phyloP scores from a whole-genome alignment of 495 filamentous ascomycete genomes.

The Neurospora sp. region DNA sequence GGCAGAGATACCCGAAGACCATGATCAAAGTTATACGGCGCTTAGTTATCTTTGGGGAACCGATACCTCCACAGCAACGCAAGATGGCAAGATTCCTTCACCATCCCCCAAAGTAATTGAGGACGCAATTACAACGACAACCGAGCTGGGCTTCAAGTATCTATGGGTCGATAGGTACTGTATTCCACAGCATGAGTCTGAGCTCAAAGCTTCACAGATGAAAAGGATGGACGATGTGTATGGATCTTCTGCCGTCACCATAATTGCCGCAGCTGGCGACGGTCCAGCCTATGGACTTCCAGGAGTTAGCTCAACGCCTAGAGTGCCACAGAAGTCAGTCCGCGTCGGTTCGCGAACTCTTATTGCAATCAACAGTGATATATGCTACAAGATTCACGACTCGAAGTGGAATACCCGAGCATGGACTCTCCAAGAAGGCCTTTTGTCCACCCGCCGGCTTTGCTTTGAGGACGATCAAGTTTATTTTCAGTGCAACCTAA shows the following conservation, averaged over 20 bases:
- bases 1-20: slow-evolving; percentile 3
- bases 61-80: background rate
- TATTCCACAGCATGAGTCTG: slow-evolving; percentile 21
- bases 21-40: slow-evolving; percentile 3
- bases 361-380: slow-evolving; percentile 6
- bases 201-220: slow-evolving; percentile 22
- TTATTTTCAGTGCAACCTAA: slow-evolving; percentile 28
- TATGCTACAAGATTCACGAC: slow-evolving; percentile 1
- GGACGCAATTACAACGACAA: slow-evolving; percentile 23
- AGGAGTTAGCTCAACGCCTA: slow-evolving; percentile 8
- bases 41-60: slow-evolving; percentile 15
- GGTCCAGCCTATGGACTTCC: slow-evolving; percentile 9
- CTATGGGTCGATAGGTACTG: slow-evolving; percentile 33
- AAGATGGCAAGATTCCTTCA: background rate
- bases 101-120: slow-evolving; percentile 16
- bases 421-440: slow-evolving; percentile 35
- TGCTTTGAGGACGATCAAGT: slow-evolving; percentile 25
- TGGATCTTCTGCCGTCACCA: slow-evolving; percentile 13
- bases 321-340: background rate
- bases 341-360: slow-evolving; percentile 1
- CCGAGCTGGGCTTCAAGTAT: slow-evolving; percentile 18
- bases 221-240: slow-evolving; percentile 23
- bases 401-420: slow-evolving; percentile 25
- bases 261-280: slow-evolving; percentile 18
- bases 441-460: slow-evolving; percentile 23